phyloP scores from a whole-genome alignment of 1,284 basidiomycete species.

The Fomitopsis betulina region DNA sequence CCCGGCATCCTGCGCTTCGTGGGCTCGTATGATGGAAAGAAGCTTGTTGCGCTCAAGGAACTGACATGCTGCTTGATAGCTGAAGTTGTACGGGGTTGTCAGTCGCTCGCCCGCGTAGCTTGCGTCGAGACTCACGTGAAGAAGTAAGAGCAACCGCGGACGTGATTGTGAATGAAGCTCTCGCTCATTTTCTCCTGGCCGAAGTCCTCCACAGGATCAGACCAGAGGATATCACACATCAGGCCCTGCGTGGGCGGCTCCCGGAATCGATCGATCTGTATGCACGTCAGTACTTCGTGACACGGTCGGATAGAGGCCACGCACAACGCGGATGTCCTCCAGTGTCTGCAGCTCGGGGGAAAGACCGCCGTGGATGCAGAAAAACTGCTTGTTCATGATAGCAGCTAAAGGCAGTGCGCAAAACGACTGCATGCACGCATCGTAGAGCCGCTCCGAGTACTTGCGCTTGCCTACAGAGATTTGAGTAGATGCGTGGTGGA shows the following conservation, averaged over 20 bases:
- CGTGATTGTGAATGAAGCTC: constrained; percentile 90
- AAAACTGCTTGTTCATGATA: constrained; percentile 96
- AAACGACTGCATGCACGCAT: constrained; percentile 92
- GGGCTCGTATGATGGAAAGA: constrained; percentile 91
- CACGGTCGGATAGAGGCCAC: neutral
- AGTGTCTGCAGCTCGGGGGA: constrained; percentile 89
- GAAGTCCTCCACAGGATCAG: constrained; percentile 93
- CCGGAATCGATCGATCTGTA: constrained; percentile 87
- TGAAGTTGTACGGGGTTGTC: constrained; percentile 24
- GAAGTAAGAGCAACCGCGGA: constrained; percentile 94
- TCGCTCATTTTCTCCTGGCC: constrained; percentile 86
- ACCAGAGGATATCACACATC: constrained; percentile 96
- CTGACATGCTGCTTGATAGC: constrained; percentile 91
- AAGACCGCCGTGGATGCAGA: constrained; percentile 93
- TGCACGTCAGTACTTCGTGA: neutral
- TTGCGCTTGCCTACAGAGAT: constrained; percentile 79
- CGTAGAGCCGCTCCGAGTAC: constrained; percentile 87
- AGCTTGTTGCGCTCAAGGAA: constrained; percentile 94
- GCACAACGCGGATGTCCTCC: constrained; percentile 79
- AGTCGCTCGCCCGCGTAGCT: neutral
- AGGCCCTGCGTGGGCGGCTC: constrained; percentile 92
- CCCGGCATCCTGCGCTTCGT: constrained; percentile 95
- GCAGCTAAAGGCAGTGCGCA: constrained; percentile 90
- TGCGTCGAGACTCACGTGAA: constrained; percentile 66
- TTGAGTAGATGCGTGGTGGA: neutral